Percentiles rank a stretch among this genome's conserved stretches.
Evolutionary conservation across 2,329 filamentous ascomycete species (phyloP).

Genomic region (Aureobasidium uvarum): DNA sequence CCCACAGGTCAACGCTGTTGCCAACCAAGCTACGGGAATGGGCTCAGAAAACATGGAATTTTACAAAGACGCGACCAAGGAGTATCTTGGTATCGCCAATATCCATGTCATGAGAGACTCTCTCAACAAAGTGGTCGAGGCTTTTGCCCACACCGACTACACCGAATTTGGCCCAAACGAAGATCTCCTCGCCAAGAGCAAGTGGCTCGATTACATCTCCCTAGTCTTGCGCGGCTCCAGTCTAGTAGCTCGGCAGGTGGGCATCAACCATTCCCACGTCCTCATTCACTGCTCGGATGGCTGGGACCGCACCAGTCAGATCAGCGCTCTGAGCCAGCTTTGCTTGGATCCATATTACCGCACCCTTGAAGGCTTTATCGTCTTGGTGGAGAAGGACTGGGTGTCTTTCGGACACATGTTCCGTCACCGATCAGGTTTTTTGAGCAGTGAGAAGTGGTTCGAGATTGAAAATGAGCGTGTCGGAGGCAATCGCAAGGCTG

Average conservation of each 20-base stretch:
- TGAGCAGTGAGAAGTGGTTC: conserved; percentile 95
- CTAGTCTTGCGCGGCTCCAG: conserved; percentile 80
- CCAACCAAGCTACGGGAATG: conserved; percentile 88
- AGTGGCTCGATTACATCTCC: conserved; percentile 87
- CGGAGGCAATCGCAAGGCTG: conserved; percentile 50
- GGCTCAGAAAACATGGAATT: conserved; percentile 98
- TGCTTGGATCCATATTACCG: conserved; percentile 95
- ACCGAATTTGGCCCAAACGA: conserved; percentile 77
- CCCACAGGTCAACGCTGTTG: conserved; percentile 88
- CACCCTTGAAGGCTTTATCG: conserved; percentile 90
- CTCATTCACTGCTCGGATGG: conserved; percentile 98
- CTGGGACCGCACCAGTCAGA: conserved; percentile 95
- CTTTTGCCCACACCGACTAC: conserved; percentile 88
- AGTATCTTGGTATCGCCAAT: conserved; percentile 94
- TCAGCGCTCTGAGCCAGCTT: conserved; percentile 86
- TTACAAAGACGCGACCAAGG: conserved; percentile 87
- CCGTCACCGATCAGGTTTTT: conserved; percentile 79
- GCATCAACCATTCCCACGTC: conserved; percentile 89
- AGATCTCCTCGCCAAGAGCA: conserved; percentile 76
- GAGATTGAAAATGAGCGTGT: conserved; percentile 75
- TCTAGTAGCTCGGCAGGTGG: conserved; percentile 82
- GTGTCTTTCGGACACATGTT: conserved; percentile 98
- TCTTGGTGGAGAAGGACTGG: conserved; percentile 96
- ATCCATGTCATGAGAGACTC: conserved; percentile 98
- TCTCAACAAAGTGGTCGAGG: conserved; percentile 80